phyloP scores from a whole-genome alignment of 768 basidiomycete genomes.

The Naganishia antarctica region DNA sequence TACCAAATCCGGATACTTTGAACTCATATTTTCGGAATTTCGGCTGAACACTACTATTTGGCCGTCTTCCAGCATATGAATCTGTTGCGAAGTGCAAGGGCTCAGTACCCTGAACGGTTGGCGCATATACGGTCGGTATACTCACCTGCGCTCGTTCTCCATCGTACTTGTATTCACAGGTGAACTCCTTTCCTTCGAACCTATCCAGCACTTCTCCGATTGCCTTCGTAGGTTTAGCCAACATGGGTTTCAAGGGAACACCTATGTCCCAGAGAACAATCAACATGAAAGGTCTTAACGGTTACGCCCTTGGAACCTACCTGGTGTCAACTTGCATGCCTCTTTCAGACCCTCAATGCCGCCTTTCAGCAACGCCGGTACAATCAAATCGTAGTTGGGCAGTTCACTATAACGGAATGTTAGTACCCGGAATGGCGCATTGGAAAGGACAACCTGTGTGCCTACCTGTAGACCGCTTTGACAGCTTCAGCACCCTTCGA shows the following conservation, averaged over 20 bases:
- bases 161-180: constrained; percentile 99
- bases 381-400: constrained; percentile 83
- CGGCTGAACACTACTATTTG: constrained; percentile 86
- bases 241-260: constrained; percentile 95
- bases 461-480: constrained; percentile 88
- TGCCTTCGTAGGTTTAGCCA: constrained; percentile 98
- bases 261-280: constrained; percentile 36
- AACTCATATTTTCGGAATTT: constrained; percentile 98
- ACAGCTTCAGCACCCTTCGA: constrained; percentile 72
- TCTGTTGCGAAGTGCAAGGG: constrained; percentile 50
- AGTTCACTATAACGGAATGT: constrained; percentile 61
- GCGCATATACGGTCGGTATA: too few species aligned
- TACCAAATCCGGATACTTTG: constrained; percentile 97
- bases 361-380: constrained; percentile 76
- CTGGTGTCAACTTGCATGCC: constrained; percentile 85
- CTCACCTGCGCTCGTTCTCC: constrained; percentile 91
- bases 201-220: constrained; percentile 95
- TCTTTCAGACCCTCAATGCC: constrained; percentile 68
- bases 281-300: not conserved
- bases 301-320: constrained; percentile 44
- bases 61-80: constrained; percentile 78
- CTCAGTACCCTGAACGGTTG: not conserved
- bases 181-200: constrained; percentile 91
- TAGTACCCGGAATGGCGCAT: not conserved
- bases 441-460: not conserved